Evolutionary conservation across 352 stramenopile species (phyloP).

Genomic region (Phytophthora sojae): DNA sequence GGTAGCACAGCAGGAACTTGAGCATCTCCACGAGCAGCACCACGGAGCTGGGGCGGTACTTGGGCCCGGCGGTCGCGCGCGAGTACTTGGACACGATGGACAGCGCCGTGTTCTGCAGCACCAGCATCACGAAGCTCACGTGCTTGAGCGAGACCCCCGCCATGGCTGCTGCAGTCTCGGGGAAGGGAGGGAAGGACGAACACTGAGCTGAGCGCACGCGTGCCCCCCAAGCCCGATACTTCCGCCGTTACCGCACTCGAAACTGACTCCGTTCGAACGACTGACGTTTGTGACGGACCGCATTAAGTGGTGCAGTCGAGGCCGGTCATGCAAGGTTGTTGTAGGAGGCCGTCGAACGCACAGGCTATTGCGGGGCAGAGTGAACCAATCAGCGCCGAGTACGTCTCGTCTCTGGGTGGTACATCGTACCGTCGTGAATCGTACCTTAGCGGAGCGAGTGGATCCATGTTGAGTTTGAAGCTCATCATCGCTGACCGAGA

Average conservation of each 20-base stretch:
- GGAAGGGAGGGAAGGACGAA: constrained; percentile 13
- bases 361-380: constrained; percentile 5
- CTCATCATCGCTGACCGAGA: background rate
- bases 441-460: constrained; percentile 5
- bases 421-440: constrained; percentile 17
- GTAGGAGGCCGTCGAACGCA: background rate
- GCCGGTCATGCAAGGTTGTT: background rate
- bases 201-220: constrained; percentile 3
- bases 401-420: constrained; percentile 9
- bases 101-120: constrained; percentile 88
- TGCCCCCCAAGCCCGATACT: constrained; percentile 1
- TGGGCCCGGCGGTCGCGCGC: constrained; percentile 65
- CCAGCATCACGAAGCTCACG: constrained; percentile 86
- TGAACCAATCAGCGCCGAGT: constrained; percentile 21
- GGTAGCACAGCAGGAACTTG: constrained; percentile 85
- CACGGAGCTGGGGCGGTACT: constrained; percentile 85
- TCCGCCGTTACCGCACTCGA: constrained; percentile 14
- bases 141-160: constrained; percentile 71
- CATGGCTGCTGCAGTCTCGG: constrained; percentile 9
- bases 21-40: constrained; percentile 84
- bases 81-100: constrained; percentile 92
- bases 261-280: background rate
- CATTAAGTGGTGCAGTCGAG: constrained; percentile 1
- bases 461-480: constrained; percentile 27
- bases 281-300: constrained; percentile 7